Evolutionary conservation across 257 asterid species (phyloP).

Genomic region (Phtheirospermum japonicum): DNA sequence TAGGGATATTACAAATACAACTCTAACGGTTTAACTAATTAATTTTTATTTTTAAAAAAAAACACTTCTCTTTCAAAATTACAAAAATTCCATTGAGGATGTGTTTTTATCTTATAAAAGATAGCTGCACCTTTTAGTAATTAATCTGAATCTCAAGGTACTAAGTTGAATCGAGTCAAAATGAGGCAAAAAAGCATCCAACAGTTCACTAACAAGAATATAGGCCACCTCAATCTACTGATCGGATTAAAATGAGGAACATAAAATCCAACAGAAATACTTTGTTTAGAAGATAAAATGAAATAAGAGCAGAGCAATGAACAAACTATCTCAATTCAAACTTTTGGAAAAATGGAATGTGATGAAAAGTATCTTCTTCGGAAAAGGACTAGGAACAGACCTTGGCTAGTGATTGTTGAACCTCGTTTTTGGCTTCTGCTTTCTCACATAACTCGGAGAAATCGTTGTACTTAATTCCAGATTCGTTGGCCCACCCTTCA

Average conservation of each 20-base stretch:
- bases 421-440: conserved; percentile 58
- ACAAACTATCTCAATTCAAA: neutral
- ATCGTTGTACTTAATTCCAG: conserved; percentile 55
- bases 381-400: conserved; percentile 34
- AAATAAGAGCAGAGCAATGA: neutral
- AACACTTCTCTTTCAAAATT: neutral
- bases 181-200: neutral
- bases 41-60: too few relatives aligned
- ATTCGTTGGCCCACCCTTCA: conserved; percentile 76
- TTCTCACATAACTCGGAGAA: conserved; percentile 67
- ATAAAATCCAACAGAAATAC: neutral
- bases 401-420: conserved; percentile 74
- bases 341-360: neutral
- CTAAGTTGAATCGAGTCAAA: too few relatives aligned
- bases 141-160: neutral
- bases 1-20: neutral
- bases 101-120: neutral
- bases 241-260: too few relatives aligned
- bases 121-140: neutral
- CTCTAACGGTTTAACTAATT: too few relatives aligned
- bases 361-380: neutral
- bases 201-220: too few relatives aligned
- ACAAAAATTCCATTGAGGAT: neutral
- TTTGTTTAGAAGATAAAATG: neutral
- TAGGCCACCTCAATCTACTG: too few relatives aligned